Evolutionary conservation across 1,284 basidiomycete species (phyloP), one percentile per base, ranked within the genome.

Genomic region (Cryptococcus depauperatus): DNA sequence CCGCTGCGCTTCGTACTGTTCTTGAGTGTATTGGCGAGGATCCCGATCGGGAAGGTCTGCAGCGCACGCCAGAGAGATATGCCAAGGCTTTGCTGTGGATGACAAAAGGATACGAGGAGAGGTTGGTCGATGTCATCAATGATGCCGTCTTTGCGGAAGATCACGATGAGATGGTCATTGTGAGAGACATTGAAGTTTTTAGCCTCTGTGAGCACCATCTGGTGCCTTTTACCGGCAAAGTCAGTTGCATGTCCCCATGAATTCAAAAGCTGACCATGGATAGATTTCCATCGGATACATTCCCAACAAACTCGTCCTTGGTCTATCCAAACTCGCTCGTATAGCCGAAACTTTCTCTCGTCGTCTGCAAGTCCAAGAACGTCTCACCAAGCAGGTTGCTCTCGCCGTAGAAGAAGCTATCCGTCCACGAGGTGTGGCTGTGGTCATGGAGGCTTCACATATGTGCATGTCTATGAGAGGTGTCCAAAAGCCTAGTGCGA

Each of bases 391-490:
- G 68, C 95, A 99, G 70, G 91, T 99, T 51, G 95, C 95, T 0
- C 77, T 96, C 37, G 91, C 95, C 14, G 83, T 99, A 6, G 88
- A 97, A 68, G 93, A 99, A 69, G 95, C 95, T 11, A 92, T 98
- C 58, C 82, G 88, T 59, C 95, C 95, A 39, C 81, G 86, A 54
- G 95, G 95, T 42, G 95, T 99, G n/a, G 95, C 92, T 1, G 95
- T 99, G 51, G 95, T 99, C 23, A 95, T 96, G 85, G 91, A 96
- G 71, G 91, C 91, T 56, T 88, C 86, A 88, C 95, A 99, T 73
- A 79, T 98, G 73, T 99, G 95, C 68, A 99, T 99, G 95, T 91
- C 92, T 1, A 98, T 98, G 92, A 83, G 95, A 48, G 95, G 95
- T 33, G 95, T 99, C 1, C 95, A 99, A 72, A 99, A 99, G 72